Conservation (phyloP, 2,329 filamentous ascomycete species). For the Aspergillus hiratsukae region DNA sequence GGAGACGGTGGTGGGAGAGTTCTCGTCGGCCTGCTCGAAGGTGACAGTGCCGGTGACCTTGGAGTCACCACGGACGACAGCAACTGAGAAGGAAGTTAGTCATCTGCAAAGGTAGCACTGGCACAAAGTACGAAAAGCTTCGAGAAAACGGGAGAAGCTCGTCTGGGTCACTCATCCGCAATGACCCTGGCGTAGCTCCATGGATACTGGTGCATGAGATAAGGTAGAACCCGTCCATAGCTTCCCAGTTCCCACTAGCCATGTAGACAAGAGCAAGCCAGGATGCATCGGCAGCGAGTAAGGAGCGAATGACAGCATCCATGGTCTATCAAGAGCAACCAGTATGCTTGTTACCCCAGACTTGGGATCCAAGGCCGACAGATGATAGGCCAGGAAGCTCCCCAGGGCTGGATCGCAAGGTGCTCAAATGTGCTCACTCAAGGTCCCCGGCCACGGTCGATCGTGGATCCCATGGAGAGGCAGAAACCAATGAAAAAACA, state of each 20-base stretch:
- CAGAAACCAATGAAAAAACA: conserved; percentile 13
- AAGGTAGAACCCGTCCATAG: background rate
- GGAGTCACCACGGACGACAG: conserved; percentile 95
- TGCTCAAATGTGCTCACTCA: conserved; percentile 42
- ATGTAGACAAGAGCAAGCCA: background rate
- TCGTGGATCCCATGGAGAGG: conserved; percentile 20
- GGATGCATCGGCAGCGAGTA: background rate
- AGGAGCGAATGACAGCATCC: background rate
- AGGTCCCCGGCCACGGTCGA: conserved; percentile 30
- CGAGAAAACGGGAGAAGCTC: conserved; percentile 3
- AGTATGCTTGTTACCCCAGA: conserved; percentile 5
- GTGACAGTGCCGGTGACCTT: conserved; percentile 89
- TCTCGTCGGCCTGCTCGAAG: conserved; percentile 89
- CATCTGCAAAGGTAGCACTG: background rate
- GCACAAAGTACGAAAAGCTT: conserved; percentile 3
- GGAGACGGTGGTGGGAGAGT: conserved; percentile 74
- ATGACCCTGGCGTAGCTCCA: background rate
- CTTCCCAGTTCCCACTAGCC: no score
- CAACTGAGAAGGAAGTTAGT: conserved; percentile 56
- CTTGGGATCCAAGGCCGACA: conserved; percentile 8
- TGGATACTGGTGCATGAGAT: background rate
- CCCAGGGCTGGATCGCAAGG: conserved; percentile 27
- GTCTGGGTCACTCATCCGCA: background rate
- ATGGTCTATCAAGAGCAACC: conserved; percentile 3
- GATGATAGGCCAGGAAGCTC: conserved; percentile 26